Evolutionary conservation across 345 rosid species (phyloP).

Genomic region (Syzygium jambos): DNA sequence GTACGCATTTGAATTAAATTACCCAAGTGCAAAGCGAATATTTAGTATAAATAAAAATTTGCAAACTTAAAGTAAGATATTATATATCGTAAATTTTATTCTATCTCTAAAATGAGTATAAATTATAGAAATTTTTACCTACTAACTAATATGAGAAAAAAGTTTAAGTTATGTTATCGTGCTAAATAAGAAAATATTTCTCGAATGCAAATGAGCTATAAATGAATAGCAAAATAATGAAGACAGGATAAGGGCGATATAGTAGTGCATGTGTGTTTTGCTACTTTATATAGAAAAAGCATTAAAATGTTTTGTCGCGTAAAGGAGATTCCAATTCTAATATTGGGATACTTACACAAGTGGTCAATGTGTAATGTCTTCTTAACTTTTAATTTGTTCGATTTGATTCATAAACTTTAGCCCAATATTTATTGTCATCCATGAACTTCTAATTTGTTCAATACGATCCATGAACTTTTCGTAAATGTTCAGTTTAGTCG

Average conservation of each 20-base stretch:
- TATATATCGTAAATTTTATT: not conserved
- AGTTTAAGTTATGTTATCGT: not conserved
- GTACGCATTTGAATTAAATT: not conserved
- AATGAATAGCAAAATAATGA: not conserved
- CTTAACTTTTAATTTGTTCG: no score
- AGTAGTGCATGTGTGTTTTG: not conserved
- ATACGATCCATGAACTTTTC: fast-evolving
- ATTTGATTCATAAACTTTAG: no score
- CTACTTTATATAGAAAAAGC: not conserved
- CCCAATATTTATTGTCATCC: not conserved
- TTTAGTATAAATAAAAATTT: no score
- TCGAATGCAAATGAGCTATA: not conserved
- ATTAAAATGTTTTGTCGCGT: not conserved
- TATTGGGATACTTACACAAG: no score
- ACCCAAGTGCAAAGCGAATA: not conserved
- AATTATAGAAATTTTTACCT: not conserved
- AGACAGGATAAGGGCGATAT: not conserved
- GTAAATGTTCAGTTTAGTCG: fast-evolving
- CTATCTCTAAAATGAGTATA: not conserved
- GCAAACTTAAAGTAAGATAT: no score
- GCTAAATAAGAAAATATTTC: not conserved
- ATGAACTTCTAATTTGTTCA: not conserved
- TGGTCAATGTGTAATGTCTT: not conserved
- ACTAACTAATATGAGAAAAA: not conserved
- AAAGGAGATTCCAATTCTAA: not conserved